Evolutionary conservation across 257 asterid genomes (phyloP), one percentile per base, ranked within the genome.

Genomic region (Solanum virginianum): DNA sequence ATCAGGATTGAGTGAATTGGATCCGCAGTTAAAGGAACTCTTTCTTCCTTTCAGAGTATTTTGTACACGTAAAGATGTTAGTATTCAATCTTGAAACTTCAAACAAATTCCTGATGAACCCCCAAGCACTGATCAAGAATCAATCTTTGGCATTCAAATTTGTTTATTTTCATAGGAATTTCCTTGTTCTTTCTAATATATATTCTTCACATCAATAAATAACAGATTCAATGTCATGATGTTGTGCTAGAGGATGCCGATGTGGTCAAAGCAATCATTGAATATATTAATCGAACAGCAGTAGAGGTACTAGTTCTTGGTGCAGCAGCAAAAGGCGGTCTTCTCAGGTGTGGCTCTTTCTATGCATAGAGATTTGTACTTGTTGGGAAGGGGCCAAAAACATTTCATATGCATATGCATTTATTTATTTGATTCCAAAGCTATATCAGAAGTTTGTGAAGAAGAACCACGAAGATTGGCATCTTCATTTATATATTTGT

Each of bases 251-350:
- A 94, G 51, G 98, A 96, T 41, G 66, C 86, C 13, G 99, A 96
- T 77, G 90, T 93, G 39, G 84, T 92, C 11, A 94, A 85, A 90
- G 97, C 97, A 80, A 80, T 96, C 43, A 74, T 86, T 36, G 98
- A 96, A 70, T 96, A 90, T 80, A 92, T 89, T 43, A 91, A 91
- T 85, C 95, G 92, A 74, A 88, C 95, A 32, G 93, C 93, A 22
- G 88, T 94, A 18, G 98, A 96, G 62, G 84, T 95, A 60, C 45
- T 94, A 89, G 93, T 94, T 85, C 93, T 96, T 81, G 99, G 99
- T 57, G 94, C 98, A 55, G 84, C 95, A 45, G 86, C 92, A 20
- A 96, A 89, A 94, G 93, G 94, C 55, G 85, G 93, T 85, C 80
- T 96, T 85, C 94, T 96, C 91, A 93, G 99, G 99, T 94, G 74